A percentile compares a stretch with the other conserved stretches of the same genome.
These are phyloP conservation scores for Xylaria arbuscula DNA, from an alignment of 2,329 filamentous ascomycete genomes.

Conservation along the genomic window DNA sequence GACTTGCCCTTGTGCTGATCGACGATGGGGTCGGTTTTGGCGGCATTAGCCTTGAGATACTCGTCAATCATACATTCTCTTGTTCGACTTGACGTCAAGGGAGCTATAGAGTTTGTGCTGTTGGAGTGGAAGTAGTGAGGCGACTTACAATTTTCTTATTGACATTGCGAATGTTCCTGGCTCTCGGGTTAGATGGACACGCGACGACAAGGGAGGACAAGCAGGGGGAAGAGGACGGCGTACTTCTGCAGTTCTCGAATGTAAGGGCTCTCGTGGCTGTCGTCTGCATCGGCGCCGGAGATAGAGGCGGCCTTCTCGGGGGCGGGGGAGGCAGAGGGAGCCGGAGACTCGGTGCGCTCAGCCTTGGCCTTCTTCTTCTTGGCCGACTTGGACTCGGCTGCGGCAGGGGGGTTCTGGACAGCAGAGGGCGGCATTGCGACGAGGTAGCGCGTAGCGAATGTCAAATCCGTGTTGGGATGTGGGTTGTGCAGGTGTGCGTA, in stretches of 20 bases:
- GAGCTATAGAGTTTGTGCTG: slow-evolving; percentile 4
- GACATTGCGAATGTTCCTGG: slow-evolving; percentile 87
- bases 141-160: slow-evolving; percentile 90
- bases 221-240: slow-evolving; percentile 49
- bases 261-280: slow-evolving; percentile 77
- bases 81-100: not conserved
- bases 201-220: not conserved
- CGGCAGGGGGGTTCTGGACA: slow-evolving; percentile 71
- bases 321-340: slow-evolving; percentile 61
- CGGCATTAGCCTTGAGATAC: slow-evolving; percentile 68
- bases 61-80: slow-evolving; percentile 37
- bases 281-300: slow-evolving; percentile 67
- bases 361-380: slow-evolving; percentile 76
- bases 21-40: slow-evolving; percentile 77
- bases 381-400: slow-evolving; percentile 72
- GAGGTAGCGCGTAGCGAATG: slow-evolving; percentile 26
- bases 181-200: slow-evolving; percentile 36
- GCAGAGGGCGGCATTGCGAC: slow-evolving; percentile 70
- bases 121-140: slow-evolving; percentile 24
- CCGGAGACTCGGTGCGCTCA: slow-evolving; percentile 65
- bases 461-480: slow-evolving; percentile 24
- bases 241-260: slow-evolving; percentile 93
- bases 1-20: slow-evolving; percentile 75
- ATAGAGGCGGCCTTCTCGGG: slow-evolving; percentile 62
- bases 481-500: not conserved